A percentile compares a stretch with the other conserved stretches of the same genome.
Evolutionary conservation across 2,329 filamentous ascomycete genomes (phyloP).

Genomic region (Oidium heveae): DNA sequence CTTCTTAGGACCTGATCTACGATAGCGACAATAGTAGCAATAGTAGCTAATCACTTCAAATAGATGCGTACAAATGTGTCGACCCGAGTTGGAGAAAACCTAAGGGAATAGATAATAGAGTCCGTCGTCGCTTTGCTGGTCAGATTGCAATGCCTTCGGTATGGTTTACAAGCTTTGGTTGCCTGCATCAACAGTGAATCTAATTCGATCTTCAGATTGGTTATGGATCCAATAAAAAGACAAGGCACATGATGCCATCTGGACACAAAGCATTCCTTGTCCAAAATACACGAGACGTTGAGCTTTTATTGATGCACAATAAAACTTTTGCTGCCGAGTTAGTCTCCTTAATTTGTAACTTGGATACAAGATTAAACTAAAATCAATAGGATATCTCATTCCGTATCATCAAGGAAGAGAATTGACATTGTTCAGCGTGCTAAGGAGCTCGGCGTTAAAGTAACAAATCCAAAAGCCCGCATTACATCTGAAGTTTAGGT

Average conservation of each 20-base stretch:
- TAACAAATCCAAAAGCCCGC: slow-evolving; percentile 98
- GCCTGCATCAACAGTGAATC: neutral
- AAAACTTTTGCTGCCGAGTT: slow-evolving; percentile 97
- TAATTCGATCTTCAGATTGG: slow-evolving; percentile 49
- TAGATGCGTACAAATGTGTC: slow-evolving; percentile 73
- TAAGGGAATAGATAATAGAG: slow-evolving; percentile 98
- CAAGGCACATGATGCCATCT: slow-evolving; percentile 92
- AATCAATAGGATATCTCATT: slow-evolving; percentile 63
- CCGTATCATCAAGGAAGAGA: slow-evolving; percentile 95
- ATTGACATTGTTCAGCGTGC: slow-evolving; percentile 93
- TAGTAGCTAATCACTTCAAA: neutral
- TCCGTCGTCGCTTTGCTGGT: slow-evolving; percentile 92
- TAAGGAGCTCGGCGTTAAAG: slow-evolving; percentile 97
- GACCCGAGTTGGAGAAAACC: slow-evolving; percentile 90
- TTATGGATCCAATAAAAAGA: slow-evolving; percentile 99
- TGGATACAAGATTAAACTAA: slow-evolving; percentile 15
- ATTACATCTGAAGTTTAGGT: slow-evolving; percentile 86
- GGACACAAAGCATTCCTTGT: slow-evolving; percentile 99
- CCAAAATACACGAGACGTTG: slow-evolving; percentile 85
- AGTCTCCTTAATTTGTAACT: slow-evolving; percentile 15
- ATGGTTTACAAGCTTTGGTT: slow-evolving; percentile 30
- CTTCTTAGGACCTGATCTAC: too few relatives aligned
- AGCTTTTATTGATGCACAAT: slow-evolving; percentile 99
- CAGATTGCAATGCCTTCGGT: slow-evolving; percentile 95
- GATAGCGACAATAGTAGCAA: too few relatives aligned